Conservation (phyloP, 2,329 filamentous ascomycete genomes). For the Xylogone sp. region DNA sequence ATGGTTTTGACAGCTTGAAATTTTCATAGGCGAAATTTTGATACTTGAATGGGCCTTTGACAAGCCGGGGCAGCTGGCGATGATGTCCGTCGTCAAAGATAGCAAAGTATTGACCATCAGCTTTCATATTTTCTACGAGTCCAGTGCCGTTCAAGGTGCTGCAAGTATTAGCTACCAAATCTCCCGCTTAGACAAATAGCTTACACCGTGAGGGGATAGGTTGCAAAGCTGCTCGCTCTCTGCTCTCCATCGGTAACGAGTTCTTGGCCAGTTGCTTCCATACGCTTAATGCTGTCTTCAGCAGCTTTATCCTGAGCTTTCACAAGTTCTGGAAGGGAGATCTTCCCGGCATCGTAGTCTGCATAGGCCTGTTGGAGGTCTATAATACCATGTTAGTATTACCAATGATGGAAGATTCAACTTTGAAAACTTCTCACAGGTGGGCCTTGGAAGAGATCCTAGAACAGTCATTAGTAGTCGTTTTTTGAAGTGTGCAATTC, state of each 20-base stretch:
- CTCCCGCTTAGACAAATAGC: background rate
- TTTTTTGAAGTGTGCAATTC: background rate
- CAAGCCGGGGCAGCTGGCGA: conserved; percentile 24
- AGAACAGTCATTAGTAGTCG: background rate
- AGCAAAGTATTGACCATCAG: conserved; percentile 29
- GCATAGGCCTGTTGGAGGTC: conserved; percentile 25
- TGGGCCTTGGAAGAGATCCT: background rate
- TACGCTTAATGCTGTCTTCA: conserved; percentile 24
- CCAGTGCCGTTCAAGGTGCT: conserved; percentile 26
- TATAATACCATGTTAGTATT: background rate
- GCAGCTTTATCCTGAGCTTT: conserved; percentile 26
- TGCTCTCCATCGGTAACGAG: conserved; percentile 29
- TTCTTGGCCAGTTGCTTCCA: conserved; percentile 23
- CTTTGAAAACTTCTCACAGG: background rate
- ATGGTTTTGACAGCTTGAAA: conserved; percentile 21
- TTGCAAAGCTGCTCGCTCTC: conserved; percentile 27
- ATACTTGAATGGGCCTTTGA: conserved; percentile 24
- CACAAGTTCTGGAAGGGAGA: conserved; percentile 21
- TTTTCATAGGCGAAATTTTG: conserved; percentile 30
- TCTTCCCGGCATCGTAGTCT: conserved; percentile 23
- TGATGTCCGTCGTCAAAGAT: conserved; percentile 29
- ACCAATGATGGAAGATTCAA: background rate
- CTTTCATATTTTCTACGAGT: conserved; percentile 22
- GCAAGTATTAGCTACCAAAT: background rate
- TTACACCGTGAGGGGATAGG: conserved; percentile 24